Evolutionary conservation across 306 rosid species (phyloP).

Genomic region (Sindora glabra): DNA sequence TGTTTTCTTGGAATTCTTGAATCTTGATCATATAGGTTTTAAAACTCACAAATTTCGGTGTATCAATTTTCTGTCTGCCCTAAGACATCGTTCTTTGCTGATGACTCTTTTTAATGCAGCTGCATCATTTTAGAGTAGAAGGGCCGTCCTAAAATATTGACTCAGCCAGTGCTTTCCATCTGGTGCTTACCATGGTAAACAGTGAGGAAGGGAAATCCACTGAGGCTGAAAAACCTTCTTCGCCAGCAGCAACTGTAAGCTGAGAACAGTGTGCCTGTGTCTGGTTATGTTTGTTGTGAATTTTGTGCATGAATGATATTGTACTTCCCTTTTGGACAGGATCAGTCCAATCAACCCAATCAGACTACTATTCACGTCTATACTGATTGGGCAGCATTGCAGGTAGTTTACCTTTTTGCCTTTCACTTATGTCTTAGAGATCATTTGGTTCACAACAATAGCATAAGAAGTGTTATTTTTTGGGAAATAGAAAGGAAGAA

Average conservation of each 20-base stretch:
- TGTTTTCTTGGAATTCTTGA: too few relatives aligned
- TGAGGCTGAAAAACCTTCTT: conserved; percentile 54
- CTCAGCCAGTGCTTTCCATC: not conserved
- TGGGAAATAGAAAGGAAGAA: not conserved
- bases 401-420: conserved; percentile 44
- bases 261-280: not conserved
- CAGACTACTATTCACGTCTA: conserved; percentile 58
- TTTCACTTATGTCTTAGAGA: not conserved
- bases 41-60: too few relatives aligned
- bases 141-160: not conserved
- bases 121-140: conserved; percentile 6
- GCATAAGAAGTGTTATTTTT: not conserved
- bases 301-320: not conserved
- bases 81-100: too few relatives aligned
- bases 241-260: conserved; percentile 52
- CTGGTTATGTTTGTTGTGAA: not conserved
- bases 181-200: conserved; percentile 48
- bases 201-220: conserved; percentile 60
- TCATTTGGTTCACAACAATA: too few relatives aligned
- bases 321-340: conserved; percentile 37
- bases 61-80: too few relatives aligned
- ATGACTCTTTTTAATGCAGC: conserved; percentile 14
- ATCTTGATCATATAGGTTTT: too few relatives aligned
- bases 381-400: conserved; percentile 98
- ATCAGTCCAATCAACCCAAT: conserved; percentile 41